Evolutionary conservation across 257 asterid species (phyloP), one percentile per base, ranked within the genome.

Genomic region (Dorcoceras hygrometricum): DNA sequence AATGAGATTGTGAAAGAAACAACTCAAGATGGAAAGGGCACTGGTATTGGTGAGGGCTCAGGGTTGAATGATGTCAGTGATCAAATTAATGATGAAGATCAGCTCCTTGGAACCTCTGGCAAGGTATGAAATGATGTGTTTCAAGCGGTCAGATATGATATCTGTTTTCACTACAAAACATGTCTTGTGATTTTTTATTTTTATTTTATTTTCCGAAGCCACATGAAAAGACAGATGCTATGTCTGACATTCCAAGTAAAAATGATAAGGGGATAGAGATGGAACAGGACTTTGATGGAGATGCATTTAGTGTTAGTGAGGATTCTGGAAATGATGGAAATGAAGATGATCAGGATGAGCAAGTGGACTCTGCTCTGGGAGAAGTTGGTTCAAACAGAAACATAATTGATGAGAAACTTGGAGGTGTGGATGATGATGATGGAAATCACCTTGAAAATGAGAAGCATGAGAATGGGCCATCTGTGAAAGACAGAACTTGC

Each of bases 21-120:
- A 56, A 80, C 84, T 72, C 80, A 83, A 71, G 95, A 94, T 69
- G 92, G 89, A 51, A 77, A 69, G 68, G 99, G 97, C 71, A 94
- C 95, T 10, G 99, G 99, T 66, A 87, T 94, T 90, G 96, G 97
- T 67, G 95, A 90, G 69, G 99, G 99, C 51, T 76, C 78, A 20
- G 99, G 99, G 58, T 29, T 76, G 57, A 85, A 85, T 54, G 99
- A 94, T 71, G 95, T 94, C 70, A 88, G 99, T 67, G 84, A 94
- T 46, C 97, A 94, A 82, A 90, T 94, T 64, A 76, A 69, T 34
- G 88, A 88, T 54, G 99, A 94, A 81, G 99, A 94, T 76, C 99
- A 94, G 84, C 95, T 94, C 60, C 80, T 88, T 57, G 97, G 95
- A 28, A 39, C 81, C 48, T 82, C 92, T 46, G 84, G 78, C 24